Conservation (phyloP, 176 grass and related monocot species). For the Bothriochloa decipiens region DNA sequence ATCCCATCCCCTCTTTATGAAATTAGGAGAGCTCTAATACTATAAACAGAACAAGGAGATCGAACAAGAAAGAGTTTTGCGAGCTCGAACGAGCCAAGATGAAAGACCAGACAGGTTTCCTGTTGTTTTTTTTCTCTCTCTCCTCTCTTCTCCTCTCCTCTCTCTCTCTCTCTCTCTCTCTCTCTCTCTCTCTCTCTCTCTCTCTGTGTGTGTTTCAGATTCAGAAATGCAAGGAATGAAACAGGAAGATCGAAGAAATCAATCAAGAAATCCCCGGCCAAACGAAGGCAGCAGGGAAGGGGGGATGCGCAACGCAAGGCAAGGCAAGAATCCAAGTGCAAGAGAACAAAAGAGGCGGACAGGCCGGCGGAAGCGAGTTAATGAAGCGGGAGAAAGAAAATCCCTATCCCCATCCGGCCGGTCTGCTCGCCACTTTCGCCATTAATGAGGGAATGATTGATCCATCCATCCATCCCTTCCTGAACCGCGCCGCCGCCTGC, state of each 20-base stretch:
- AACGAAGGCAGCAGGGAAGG: background rate
- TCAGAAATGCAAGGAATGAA: background rate
- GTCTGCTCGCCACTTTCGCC: slow-evolving; percentile 44
- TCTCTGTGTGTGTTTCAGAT: background rate
- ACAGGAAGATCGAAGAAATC: background rate
- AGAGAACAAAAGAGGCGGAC: slow-evolving; percentile 45
- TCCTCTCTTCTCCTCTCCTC: too few species aligned
- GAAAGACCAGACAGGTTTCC: background rate
- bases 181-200: too few species aligned
- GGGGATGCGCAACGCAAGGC: background rate
- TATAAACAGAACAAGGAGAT: slow-evolving; percentile 12
- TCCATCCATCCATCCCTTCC: slow-evolving; percentile 6
- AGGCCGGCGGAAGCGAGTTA: slow-evolving; percentile 28
- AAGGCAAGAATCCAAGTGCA: slow-evolving; percentile 53
- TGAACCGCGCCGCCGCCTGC: background rate
- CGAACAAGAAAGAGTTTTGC: slow-evolving; percentile 15
- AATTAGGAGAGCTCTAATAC: background rate
- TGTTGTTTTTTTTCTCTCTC: background rate
- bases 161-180: too few species aligned
- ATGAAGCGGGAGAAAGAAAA: slow-evolving; percentile 21
- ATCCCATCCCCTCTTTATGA: background rate
- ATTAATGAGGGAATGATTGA: slow-evolving; percentile 88
- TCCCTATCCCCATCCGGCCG: slow-evolving; percentile 28
- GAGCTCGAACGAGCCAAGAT: background rate
- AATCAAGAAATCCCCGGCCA: background rate